A percentile compares a stretch with the other conserved stretches of the same genome.
Conservation (phyloP, 2,329 filamentous ascomycete genomes). For the Aspergillus sergii region DNA sequence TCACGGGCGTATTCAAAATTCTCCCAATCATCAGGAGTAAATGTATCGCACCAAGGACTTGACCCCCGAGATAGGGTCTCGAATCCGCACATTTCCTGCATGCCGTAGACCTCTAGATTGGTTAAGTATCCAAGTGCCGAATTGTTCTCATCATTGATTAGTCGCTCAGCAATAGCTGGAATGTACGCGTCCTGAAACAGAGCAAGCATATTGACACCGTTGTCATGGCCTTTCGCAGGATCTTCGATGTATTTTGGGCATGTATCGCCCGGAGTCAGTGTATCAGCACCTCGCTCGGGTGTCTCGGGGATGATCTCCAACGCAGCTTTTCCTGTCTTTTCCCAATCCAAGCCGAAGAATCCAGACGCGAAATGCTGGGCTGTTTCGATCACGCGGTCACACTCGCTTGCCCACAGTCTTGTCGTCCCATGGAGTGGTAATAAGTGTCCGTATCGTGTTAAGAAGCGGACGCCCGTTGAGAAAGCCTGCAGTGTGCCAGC, state of each 20-base stretch:
- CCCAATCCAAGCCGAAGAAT: constrained; percentile 57
- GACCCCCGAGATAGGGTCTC: constrained; percentile 57
- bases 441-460: constrained; percentile 56
- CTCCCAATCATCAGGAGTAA: constrained; percentile 56
- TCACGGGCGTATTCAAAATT: constrained; percentile 63
- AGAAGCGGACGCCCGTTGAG: constrained; percentile 56
- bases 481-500: constrained; percentile 58
- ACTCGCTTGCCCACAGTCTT: constrained; percentile 59
- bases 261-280: constrained; percentile 58
- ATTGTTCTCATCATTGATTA: constrained; percentile 33
- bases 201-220: constrained; percentile 52
- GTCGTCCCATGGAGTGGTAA: constrained; percentile 36
- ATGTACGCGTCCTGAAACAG: constrained; percentile 54
- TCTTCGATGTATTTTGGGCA: constrained; percentile 44
- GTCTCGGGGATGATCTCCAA: constrained; percentile 58
- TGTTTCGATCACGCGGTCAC: constrained; percentile 58
- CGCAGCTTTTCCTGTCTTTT: constrained; percentile 35
- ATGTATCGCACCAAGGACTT: constrained; percentile 60
- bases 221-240: constrained; percentile 49
- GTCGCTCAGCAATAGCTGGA: constrained; percentile 47
- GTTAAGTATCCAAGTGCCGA: constrained; percentile 45
- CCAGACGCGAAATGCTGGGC: constrained; percentile 58
- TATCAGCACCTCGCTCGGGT: constrained; percentile 53
- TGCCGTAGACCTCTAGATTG: constrained; percentile 56
- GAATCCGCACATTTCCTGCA: constrained; percentile 66